Percentiles rank a stretch among this genome's conserved stretches.
Conservation (phyloP, 768 basidiomycete genomes). For the Lactarius hengduanensis region DNA sequence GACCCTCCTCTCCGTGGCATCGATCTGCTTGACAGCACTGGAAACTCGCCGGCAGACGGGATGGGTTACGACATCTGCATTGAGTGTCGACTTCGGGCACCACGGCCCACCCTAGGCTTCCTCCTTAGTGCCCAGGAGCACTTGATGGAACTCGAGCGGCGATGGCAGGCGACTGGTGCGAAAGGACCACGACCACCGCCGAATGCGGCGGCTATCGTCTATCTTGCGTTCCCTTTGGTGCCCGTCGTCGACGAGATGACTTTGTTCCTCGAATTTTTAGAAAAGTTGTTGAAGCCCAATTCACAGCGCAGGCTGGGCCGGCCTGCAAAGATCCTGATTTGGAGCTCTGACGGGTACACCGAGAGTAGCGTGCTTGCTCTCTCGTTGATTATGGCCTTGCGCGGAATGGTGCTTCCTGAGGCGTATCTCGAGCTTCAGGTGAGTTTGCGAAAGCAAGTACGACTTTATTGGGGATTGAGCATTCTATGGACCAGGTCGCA, state of each 20-base stretch:
- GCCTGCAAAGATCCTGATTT: constrained; percentile 74
- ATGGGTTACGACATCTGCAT: constrained; percentile 83
- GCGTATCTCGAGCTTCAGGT: constrained; percentile 88
- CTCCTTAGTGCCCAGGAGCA: constrained; percentile 77
- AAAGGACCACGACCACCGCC: constrained; percentile 64
- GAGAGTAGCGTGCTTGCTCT: constrained; percentile 89
- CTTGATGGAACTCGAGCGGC: constrained; percentile 57
- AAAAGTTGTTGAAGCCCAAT: constrained; percentile 57
- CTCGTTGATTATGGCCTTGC: constrained; percentile 79
- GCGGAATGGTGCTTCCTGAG: constrained; percentile 69
- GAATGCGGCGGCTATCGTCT: constrained; percentile 67
- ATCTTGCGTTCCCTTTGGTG: constrained; percentile 72
- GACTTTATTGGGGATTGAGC: background rate
- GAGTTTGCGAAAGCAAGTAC: constrained; percentile 29
- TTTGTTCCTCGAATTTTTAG: constrained; percentile 65
- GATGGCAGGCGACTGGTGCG: constrained; percentile 46
- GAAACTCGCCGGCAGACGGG: constrained; percentile 49
- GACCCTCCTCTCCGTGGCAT: constrained; percentile 17
- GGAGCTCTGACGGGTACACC: constrained; percentile 88
- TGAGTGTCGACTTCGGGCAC: constrained; percentile 81
- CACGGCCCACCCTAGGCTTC: constrained; percentile 65
- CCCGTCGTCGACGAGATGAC: constrained; percentile 55
- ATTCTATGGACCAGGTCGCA: constrained; percentile 39
- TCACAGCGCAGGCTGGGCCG: constrained; percentile 31
- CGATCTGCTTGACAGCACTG: constrained; percentile 39